Conservation (phyloP, 441 rosid species). For the Croton setiger region DNA sequence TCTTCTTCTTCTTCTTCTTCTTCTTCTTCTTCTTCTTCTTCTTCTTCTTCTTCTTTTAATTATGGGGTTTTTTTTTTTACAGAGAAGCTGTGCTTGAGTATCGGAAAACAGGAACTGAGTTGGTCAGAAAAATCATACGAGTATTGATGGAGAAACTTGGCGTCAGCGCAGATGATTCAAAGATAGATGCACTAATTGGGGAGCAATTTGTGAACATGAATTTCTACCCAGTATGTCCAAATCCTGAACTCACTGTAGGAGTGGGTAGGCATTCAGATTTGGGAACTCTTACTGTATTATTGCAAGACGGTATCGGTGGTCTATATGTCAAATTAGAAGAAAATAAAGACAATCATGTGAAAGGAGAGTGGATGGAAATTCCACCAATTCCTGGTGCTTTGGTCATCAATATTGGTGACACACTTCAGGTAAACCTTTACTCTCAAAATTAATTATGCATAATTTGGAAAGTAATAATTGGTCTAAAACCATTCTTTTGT, state of each 20-base stretch:
- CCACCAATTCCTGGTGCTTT: conserved; percentile 50
- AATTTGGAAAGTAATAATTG: too few species aligned
- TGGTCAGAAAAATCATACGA: conserved; percentile 40
- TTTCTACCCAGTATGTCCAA: conserved; percentile 57
- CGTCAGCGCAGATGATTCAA: conserved; percentile 35
- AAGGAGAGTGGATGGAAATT: conserved; percentile 50
- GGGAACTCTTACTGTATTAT: conserved; percentile 41
- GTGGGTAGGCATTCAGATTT: conserved; percentile 56
- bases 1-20: too few species aligned
- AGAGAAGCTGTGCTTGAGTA: conserved; percentile 49
- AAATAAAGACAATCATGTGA: conserved; percentile 15
- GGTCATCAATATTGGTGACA: conserved; percentile 57
- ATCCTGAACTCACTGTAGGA: conserved; percentile 56
- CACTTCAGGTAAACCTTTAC: conserved; percentile 44
- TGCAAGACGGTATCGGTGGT: conserved; percentile 59
- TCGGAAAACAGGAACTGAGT: conserved; percentile 35
- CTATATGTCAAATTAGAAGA: conserved; percentile 42
- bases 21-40: too few species aligned
- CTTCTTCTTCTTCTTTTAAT: background rate
- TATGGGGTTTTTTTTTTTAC: background rate
- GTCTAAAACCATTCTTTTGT: too few species aligned
- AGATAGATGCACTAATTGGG: conserved; percentile 36
- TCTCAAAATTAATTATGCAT: too few species aligned
- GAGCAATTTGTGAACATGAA: conserved; percentile 57
- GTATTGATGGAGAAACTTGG: conserved; percentile 41